Evolutionary conservation across 208 protist genomes (phyloP).

Genomic region (Leishmania lainsoni): DNA sequence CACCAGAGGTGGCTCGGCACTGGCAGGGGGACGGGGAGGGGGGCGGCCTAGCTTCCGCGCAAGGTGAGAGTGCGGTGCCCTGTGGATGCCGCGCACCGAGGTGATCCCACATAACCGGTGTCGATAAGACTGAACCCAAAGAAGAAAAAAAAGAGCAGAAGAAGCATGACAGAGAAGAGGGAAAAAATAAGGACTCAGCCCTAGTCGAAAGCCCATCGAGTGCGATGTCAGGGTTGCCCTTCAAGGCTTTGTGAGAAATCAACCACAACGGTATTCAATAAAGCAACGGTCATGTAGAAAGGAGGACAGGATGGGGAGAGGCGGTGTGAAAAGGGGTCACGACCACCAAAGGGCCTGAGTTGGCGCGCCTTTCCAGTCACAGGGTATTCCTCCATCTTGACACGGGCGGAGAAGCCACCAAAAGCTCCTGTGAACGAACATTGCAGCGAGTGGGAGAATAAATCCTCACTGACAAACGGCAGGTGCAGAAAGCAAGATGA

Average conservation of each 20-base stretch:
- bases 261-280: no score
- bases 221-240: not conserved
- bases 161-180: no score
- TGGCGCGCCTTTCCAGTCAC: not conserved
- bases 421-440: not conserved
- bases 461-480: not conserved
- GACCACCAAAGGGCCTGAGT: not conserved
- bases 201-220: not conserved
- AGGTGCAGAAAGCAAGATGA: not conserved
- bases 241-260: not conserved
- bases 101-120: no score
- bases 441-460: not conserved
- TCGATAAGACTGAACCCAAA: no score
- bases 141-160: no score
- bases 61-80: not conserved
- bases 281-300: not conserved
- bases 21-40: not conserved
- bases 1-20: not conserved
- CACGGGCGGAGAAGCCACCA: not conserved
- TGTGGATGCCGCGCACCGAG: not conserved
- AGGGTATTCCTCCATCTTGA: not conserved
- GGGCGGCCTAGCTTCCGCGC: not conserved
- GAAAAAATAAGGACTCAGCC: not conserved
- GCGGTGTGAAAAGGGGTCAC: not conserved
- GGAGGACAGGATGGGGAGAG: not conserved